A percentile compares a stretch with the other conserved stretches of the same genome.
These are phyloP conservation scores for Selaginella tamariscina DNA, from an alignment of 75 land plant species.

Conservation along the genomic window DNA sequence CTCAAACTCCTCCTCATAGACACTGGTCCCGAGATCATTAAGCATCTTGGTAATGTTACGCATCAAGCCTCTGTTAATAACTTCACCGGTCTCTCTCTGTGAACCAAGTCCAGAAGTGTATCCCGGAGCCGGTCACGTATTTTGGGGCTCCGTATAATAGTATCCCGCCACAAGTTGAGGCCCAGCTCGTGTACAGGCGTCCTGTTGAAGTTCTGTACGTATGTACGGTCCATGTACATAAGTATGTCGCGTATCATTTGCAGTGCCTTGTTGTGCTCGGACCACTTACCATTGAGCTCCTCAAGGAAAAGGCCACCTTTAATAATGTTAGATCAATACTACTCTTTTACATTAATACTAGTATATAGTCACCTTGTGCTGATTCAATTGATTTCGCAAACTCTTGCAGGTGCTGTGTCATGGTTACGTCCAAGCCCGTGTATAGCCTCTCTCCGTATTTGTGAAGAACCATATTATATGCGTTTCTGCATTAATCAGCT, in stretches of 20 bases:
- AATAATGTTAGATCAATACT: too few species aligned
- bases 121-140: slow-evolving; percentile 52
- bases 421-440: slow-evolving; percentile 65
- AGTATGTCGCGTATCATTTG: slow-evolving; percentile 98
- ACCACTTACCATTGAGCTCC: slow-evolving; percentile 83
- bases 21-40: slow-evolving; percentile 67
- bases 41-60: slow-evolving; percentile 87
- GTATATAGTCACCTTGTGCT: too few species aligned
- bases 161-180: slow-evolving; percentile 84
- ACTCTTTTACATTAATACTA: too few species aligned
- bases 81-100: slow-evolving; percentile 72
- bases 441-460: slow-evolving; percentile 94
- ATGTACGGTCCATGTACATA: slow-evolving; percentile 99
- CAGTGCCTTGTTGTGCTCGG: slow-evolving; percentile 87
- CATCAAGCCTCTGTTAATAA: slow-evolving; percentile 86
- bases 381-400: slow-evolving; percentile 70
- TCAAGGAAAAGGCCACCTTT: slow-evolving; percentile 84
- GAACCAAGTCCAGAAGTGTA: slow-evolving; percentile 83
- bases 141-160: slow-evolving; percentile 55
- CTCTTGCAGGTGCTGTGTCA: slow-evolving; percentile 74
- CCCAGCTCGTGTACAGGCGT: slow-evolving; percentile 97
- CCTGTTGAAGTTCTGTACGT: slow-evolving; percentile 50
- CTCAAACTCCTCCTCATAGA: slow-evolving; percentile 92
- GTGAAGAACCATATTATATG: slow-evolving; percentile 97
- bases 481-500: slow-evolving; percentile 27